Percentiles rank a stretch among this genome's conserved stretches.
Conservation (phyloP, 345 rosid species). For the Syzygium oleosum region DNA sequence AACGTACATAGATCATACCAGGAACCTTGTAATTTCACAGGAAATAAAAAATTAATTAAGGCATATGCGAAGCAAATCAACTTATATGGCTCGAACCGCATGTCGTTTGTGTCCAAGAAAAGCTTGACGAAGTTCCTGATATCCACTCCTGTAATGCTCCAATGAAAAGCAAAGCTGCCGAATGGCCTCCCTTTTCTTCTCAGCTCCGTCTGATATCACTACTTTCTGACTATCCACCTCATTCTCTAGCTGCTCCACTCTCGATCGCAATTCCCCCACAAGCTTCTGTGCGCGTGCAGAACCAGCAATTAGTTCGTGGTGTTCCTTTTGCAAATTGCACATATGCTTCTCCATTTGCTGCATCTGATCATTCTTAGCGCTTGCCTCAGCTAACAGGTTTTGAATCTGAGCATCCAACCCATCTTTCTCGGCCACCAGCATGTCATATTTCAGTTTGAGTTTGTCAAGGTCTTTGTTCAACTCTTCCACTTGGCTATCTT, state of each 20-base stretch:
- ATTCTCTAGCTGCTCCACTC: slow-evolving; percentile 35
- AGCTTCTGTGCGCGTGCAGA: slow-evolving; percentile 20
- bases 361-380: slow-evolving; percentile 28
- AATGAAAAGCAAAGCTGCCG: slow-evolving; percentile 78
- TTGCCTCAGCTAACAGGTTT: slow-evolving; percentile 33
- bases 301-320: slow-evolving; percentile 20
- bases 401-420: slow-evolving; percentile 25
- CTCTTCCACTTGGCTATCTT: slow-evolving; percentile 14
- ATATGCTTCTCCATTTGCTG: slow-evolving; percentile 37
- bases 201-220: slow-evolving; percentile 42
- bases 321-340: slow-evolving; percentile 16
- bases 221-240: slow-evolving; percentile 42
- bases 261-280: slow-evolving; percentile 23
- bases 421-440: slow-evolving; percentile 48
- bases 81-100: slow-evolving; percentile 28
- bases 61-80: not conserved
- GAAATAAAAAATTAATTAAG: not conserved
- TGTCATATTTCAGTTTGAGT: slow-evolving; percentile 29
- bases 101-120: slow-evolving; percentile 28
- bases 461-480: slow-evolving; percentile 35
- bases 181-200: slow-evolving; percentile 83
- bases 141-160: slow-evolving; percentile 70
- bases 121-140: slow-evolving; percentile 44
- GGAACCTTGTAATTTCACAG: not conserved
- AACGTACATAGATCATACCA: not conserved